Conservation (phyloP, 2,329 filamentous ascomycete genomes). For the Ophiobolus disseminans region DNA sequence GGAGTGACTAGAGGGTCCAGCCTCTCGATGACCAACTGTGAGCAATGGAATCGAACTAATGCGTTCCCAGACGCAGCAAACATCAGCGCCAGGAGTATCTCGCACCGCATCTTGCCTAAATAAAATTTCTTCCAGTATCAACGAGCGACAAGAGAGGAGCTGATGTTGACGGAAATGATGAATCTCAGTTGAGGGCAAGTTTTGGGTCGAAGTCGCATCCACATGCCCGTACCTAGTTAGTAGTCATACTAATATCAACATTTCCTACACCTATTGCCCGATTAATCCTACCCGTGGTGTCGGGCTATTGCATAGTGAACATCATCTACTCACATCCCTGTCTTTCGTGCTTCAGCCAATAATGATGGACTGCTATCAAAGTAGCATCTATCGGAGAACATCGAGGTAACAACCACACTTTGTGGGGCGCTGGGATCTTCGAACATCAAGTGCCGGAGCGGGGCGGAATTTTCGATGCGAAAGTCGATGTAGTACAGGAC, state of each 20-base stretch:
- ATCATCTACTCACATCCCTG: constrained; percentile 3
- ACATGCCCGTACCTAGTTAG: background rate
- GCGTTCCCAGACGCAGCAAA: constrained; percentile 23
- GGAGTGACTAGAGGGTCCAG: constrained; percentile 30
- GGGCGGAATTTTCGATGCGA: constrained; percentile 6
- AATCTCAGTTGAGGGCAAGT: background rate
- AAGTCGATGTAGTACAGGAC: background rate
- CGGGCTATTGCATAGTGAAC: constrained; percentile 5
- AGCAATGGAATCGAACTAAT: constrained; percentile 32
- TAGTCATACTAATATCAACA: background rate
- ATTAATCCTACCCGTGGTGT: background rate
- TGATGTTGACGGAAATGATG: background rate
- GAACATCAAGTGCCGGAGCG: constrained; percentile 15
- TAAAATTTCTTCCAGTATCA: constrained; percentile 1
- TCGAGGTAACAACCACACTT: constrained; percentile 8
- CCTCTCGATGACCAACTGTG: constrained; percentile 28
- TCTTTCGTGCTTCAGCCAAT: background rate
- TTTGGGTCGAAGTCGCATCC: background rate
- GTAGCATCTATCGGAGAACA: constrained; percentile 1
- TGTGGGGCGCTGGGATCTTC: constrained; percentile 19
- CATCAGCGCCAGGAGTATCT: constrained; percentile 15
- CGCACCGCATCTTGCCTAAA: constrained; percentile 21
- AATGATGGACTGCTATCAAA: background rate
- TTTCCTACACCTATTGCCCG: background rate
- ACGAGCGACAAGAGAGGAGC: background rate